Evolutionary conservation across 1,284 basidiomycete genomes (phyloP).

Genomic region (Cryptococcus hybrid): DNA sequence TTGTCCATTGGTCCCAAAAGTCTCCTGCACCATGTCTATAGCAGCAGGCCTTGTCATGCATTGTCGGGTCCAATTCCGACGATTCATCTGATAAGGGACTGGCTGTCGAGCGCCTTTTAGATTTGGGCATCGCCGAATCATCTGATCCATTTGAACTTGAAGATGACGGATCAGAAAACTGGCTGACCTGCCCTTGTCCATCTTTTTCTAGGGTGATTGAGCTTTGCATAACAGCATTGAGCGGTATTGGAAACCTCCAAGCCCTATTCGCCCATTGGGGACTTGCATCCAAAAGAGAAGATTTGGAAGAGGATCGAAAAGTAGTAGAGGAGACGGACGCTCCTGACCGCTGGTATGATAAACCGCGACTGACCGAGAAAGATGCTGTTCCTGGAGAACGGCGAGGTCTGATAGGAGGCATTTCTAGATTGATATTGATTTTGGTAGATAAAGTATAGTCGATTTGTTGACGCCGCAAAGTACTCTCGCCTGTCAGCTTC

Average conservation of each 20-base stretch:
- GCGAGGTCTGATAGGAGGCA: conserved; percentile 1
- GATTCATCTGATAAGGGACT: no score
- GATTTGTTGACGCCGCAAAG: background rate
- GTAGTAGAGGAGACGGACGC: background rate
- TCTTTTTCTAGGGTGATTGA: background rate
- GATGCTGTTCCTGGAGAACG: background rate
- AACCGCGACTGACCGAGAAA: background rate
- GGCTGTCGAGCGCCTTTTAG: no score
- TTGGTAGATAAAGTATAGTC: background rate
- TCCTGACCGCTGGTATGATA: background rate
- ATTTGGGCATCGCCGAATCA: no score
- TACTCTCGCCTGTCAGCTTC: background rate
- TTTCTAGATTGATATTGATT: background rate
- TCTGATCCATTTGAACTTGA: no score
- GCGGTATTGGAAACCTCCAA: background rate
- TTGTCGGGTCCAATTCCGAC: no score
- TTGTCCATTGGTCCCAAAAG: no score
- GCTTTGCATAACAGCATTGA: background rate
- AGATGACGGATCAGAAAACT: background rate
- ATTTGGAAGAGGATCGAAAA: background rate
- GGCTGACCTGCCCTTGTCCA: background rate
- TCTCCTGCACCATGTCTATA: no score
- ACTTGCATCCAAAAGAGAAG: background rate
- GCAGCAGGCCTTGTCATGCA: no score
- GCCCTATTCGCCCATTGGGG: background rate